Evolutionary conservation across 2,329 filamentous ascomycete genomes (phyloP).

Genomic region (Epichloe sylvatica): DNA sequence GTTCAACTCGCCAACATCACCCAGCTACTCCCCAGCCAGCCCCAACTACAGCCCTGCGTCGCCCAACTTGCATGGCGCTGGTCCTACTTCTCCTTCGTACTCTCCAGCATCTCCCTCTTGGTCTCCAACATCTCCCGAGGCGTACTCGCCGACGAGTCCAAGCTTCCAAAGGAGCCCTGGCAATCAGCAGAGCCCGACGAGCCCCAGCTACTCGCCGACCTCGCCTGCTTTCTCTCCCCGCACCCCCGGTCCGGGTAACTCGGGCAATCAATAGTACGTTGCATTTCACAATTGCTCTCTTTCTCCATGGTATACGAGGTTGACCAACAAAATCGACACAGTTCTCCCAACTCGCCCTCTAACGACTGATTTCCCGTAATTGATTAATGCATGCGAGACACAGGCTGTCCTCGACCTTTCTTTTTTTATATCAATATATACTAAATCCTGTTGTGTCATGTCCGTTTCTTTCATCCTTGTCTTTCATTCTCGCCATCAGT

Average conservation of each 20-base stretch:
- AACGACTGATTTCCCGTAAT: constrained; percentile 23
- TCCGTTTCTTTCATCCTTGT: background rate
- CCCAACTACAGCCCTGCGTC: constrained; percentile 61
- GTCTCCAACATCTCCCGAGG: constrained; percentile 57
- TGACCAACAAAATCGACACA: background rate
- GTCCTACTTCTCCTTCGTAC: constrained; percentile 46
- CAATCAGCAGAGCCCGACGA: constrained; percentile 47
- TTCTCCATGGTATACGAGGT: background rate
- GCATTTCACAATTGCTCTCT: background rate
- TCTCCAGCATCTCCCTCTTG: constrained; percentile 63
- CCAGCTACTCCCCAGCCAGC: constrained; percentile 56
- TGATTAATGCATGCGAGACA: constrained; percentile 22
- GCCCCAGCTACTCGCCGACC: constrained; percentile 59
- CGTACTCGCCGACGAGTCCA: constrained; percentile 51
- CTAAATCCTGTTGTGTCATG: background rate
- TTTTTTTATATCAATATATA: constrained; percentile 11
- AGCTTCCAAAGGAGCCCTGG: constrained; percentile 42
- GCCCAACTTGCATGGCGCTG: constrained; percentile 33
- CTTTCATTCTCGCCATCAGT: background rate
- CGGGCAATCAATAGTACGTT: constrained; percentile 29
- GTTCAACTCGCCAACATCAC: constrained; percentile 64
- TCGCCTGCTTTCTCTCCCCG: constrained; percentile 32
- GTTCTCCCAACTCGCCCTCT: constrained; percentile 31
- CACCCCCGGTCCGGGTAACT: constrained; percentile 29
- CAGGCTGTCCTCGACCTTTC: constrained; percentile 14